Conservation (phyloP, 1,284 basidiomycete species). For the Macrocystidia cucumis region DNA sequence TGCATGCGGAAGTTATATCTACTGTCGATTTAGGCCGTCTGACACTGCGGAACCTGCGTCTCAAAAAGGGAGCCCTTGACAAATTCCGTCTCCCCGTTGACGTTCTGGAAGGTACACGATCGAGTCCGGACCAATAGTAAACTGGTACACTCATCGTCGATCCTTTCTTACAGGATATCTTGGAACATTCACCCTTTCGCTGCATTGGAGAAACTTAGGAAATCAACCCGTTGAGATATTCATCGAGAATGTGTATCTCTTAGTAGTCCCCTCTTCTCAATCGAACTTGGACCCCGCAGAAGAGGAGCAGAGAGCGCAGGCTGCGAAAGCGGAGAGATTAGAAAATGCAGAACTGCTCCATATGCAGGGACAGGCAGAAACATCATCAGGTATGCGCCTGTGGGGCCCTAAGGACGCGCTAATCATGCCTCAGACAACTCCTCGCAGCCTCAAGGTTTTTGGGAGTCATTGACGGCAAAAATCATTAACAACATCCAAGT, state of each 20-base stretch:
- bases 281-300: constrained; percentile 76
- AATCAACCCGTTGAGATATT: constrained; percentile 90
- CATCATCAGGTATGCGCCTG: constrained; percentile 32
- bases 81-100: constrained; percentile 96
- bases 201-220: constrained; percentile 95
- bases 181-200: constrained; percentile 85
- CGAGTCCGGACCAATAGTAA: constrained; percentile 6
- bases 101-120: constrained; percentile 86
- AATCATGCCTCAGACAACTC: constrained; percentile 41
- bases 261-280: constrained; percentile 81
- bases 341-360: constrained; percentile 87
- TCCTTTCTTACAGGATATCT: constrained; percentile 63
- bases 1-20: constrained; percentile 6
- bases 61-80: constrained; percentile 94
- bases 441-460: constrained; percentile 74
- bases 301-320: constrained; percentile 78
- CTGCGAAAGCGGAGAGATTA: constrained; percentile 84
- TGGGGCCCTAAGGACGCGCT: not conserved
- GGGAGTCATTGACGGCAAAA: constrained; percentile 83
- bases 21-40: constrained; percentile 70
- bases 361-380: constrained; percentile 54
- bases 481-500: constrained; percentile 97
- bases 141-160: constrained; percentile 4
- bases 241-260: constrained; percentile 93
- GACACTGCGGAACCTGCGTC: constrained; percentile 72